A percentile compares a stretch with the other conserved stretches of the same genome.
Evolutionary conservation across 1,284 basidiomycete genomes (phyloP).

Genomic region (Peniophora sp.): DNA sequence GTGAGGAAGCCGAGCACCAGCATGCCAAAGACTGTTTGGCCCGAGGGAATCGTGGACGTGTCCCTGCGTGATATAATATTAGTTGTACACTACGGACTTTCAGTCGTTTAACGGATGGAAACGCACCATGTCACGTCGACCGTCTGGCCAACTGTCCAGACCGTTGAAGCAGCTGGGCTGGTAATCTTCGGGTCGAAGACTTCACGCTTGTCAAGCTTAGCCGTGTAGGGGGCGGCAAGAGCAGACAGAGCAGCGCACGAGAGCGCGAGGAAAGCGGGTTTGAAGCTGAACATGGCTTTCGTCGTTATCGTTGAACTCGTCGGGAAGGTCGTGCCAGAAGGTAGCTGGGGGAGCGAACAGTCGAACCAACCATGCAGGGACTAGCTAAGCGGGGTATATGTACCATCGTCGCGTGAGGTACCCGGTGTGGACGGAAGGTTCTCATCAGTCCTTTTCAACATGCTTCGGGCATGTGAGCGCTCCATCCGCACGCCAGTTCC

Average conservation of each 20-base stretch:
- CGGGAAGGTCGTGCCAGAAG: neutral
- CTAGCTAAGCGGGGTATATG: neutral
- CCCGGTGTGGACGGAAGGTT: neutral
- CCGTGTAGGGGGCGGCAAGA: constrained; percentile 16
- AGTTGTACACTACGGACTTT: too few species aligned
- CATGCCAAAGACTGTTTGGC: constrained; percentile 31
- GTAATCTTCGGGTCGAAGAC: constrained; percentile 42
- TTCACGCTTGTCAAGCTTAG: constrained; percentile 36
- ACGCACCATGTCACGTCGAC: neutral
- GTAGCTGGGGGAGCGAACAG: neutral
- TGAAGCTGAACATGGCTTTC: neutral
- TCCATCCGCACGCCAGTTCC: neutral
- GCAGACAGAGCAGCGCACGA: constrained; percentile 17
- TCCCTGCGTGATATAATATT: constrained; percentile 15
- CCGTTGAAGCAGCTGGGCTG: constrained; percentile 18
- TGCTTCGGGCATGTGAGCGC: neutral
- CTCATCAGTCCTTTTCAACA: neutral
- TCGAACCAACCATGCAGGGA: neutral
- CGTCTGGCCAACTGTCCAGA: neutral
- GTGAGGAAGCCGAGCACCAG: constrained; percentile 9
- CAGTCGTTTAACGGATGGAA: constrained; percentile 3
- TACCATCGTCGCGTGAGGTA: neutral
- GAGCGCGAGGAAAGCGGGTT: neutral
- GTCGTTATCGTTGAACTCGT: neutral
- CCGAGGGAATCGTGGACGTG: constrained; percentile 23